A percentile compares a stretch with the other conserved stretches of the same genome.
phyloP scores from a whole-genome alignment of 2,329 filamentous ascomycete genomes.

The Albifimbria verrucaria region DNA sequence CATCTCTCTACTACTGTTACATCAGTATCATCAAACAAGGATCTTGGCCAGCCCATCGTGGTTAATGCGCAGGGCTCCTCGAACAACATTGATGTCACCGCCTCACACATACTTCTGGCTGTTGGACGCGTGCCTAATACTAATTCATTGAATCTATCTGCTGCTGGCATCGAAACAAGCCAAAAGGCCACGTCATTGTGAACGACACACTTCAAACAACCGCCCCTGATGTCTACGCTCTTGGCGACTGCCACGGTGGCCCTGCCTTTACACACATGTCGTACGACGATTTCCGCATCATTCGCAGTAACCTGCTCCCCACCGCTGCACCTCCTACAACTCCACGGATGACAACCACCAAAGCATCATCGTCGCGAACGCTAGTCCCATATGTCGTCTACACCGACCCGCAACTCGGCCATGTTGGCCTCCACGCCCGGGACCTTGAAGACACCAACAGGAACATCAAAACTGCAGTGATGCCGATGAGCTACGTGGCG shows the following conservation, averaged over 20 bases:
- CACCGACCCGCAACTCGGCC: slow-evolving; percentile 51
- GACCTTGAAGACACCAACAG: slow-evolving; percentile 27
- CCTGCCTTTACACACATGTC: slow-evolving; percentile 55
- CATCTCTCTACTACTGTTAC: slow-evolving; percentile 30
- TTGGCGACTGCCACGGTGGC: slow-evolving; percentile 50
- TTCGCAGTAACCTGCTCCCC: slow-evolving; percentile 41
- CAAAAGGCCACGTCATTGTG: slow-evolving; percentile 40
- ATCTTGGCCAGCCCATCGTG: slow-evolving; percentile 10
- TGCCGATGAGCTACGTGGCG: slow-evolving; percentile 51
- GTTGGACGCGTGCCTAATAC: slow-evolving; percentile 49
- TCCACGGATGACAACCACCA: slow-evolving; percentile 20
- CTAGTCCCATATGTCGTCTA: slow-evolving; percentile 47
- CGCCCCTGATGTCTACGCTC: slow-evolving; percentile 38
- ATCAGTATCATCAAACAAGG: slow-evolving; percentile 17
- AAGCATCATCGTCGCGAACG: slow-evolving; percentile 23
- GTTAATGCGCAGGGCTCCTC: slow-evolving; percentile 16
- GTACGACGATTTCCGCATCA: slow-evolving; percentile 53
- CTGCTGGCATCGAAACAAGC: slow-evolving; percentile 36
- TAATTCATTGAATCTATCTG: slow-evolving; percentile 36
- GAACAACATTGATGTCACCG: slow-evolving; percentile 23
- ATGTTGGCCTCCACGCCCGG: slow-evolving; percentile 44
- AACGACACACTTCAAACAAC: slow-evolving; percentile 42
- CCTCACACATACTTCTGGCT: slow-evolving; percentile 48
- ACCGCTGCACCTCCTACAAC: slow-evolving; percentile 17
- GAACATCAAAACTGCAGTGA: slow-evolving; percentile 39